Evolutionary conservation across 148 eudicot species (phyloP).

Genomic region (Vaccinium vitisidaea): DNA sequence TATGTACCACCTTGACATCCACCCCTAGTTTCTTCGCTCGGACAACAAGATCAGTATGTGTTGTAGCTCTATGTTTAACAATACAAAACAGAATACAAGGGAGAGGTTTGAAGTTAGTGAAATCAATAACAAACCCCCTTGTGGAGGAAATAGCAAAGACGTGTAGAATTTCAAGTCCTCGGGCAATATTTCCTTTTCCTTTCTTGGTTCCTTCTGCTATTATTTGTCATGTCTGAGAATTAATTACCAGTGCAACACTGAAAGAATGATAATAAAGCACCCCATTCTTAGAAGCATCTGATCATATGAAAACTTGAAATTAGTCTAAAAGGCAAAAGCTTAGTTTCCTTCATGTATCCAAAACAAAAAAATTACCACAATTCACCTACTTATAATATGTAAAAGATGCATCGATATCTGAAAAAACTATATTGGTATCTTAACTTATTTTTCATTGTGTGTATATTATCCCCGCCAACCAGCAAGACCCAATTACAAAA

Average conservation of each 20-base stretch:
- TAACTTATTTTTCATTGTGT: no score
- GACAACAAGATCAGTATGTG: slow-evolving; percentile 92
- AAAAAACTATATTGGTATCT: no score
- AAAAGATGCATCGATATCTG: no score
- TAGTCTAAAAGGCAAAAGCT: neutral
- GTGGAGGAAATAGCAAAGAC: neutral
- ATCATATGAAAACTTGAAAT: neutral
- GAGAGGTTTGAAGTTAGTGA: slow-evolving; percentile 4
- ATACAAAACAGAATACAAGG: neutral
- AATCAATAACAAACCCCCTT: neutral
- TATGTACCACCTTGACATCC: slow-evolving; percentile 76
- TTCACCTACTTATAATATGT: neutral
- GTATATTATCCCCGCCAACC: no score
- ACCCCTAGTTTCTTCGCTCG: slow-evolving; percentile 81
- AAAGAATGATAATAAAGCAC: no score
- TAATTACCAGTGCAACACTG: neutral
- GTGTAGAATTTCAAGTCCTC: neutral
- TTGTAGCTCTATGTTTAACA: slow-evolving; percentile 67
- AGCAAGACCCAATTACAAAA: neutral
- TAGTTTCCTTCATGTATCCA: neutral
- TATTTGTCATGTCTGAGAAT: neutral
- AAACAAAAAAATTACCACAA: neutral
- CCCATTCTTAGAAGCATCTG: neutral
- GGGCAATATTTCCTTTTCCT: neutral
- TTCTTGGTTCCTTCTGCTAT: neutral